Evolutionary conservation across 2,329 filamentous ascomycete species (phyloP).

Genomic region (Coleophoma eucalyptorum): DNA sequence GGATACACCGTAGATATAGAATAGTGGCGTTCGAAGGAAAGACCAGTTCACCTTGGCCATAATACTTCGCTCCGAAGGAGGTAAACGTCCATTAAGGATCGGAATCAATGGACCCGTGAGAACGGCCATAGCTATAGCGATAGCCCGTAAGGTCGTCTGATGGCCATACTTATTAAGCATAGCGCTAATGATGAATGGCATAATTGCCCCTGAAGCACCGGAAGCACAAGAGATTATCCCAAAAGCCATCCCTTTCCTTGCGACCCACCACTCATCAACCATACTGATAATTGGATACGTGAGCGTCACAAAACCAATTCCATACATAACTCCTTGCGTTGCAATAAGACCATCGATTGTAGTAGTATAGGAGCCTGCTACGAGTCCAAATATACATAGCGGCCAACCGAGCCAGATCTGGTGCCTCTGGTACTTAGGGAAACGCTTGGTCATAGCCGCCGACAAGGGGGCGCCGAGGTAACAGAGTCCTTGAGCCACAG

Average conservation of each 20-base stretch:
- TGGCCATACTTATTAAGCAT: conserved; percentile 50
- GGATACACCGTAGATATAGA: conserved; percentile 43
- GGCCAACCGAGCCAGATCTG: conserved; percentile 36
- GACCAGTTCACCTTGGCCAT: conserved; percentile 35
- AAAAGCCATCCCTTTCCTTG: conserved; percentile 54
- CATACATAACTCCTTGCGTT: conserved; percentile 60
- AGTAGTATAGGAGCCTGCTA: conserved; percentile 45
- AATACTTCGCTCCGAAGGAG: conserved; percentile 27
- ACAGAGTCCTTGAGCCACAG: conserved; percentile 29
- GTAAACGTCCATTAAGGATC: conserved; percentile 52
- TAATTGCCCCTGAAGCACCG: conserved; percentile 44
- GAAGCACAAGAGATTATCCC: conserved; percentile 47
- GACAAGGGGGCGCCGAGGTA: conserved; percentile 32
- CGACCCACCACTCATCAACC: conserved; percentile 60
- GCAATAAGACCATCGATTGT: conserved; percentile 51
- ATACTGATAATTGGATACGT: conserved; percentile 55
- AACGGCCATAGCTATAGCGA: conserved; percentile 44
- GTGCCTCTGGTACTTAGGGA: conserved; percentile 26
- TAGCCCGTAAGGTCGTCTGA: conserved; percentile 50
- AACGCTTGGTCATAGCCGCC: conserved; percentile 30
- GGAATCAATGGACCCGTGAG: conserved; percentile 51
- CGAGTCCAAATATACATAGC: conserved; percentile 35
- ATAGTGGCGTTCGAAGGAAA: conserved; percentile 40
- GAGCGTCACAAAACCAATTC: conserved; percentile 49
- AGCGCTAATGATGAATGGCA: conserved; percentile 49